Base-by-base conservation (phyloP, 108 stramenopile species). In the Cylindrotheca fusiformis region DNA sequence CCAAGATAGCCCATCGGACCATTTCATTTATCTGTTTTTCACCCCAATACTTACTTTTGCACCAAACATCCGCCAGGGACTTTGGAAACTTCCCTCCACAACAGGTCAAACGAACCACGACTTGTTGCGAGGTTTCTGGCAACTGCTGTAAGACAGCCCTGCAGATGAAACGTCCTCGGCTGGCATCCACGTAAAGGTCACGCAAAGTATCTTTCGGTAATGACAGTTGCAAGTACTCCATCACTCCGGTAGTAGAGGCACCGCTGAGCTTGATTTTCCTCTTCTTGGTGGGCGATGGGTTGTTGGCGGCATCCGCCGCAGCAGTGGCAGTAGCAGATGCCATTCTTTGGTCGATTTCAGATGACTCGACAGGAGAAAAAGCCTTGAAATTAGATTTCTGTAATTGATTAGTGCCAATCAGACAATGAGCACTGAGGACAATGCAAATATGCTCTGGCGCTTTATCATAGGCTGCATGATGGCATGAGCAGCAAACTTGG, bases 141-240 rank as follows among this genome's bases (percentile, higher is more conserved):
- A 85, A 52, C 24, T 67, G 67, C 52, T 85, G 84, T 26, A 82
- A 58, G 3, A 82, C 68, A 17, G 81, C 78, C 2, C 80, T 74
- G 47, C 77, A 81, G 2, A 80, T 78, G 53, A 55, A 80, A 0
- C 62, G 68, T n/a, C 80, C 84, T 44, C 84, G 57, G 12, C 23
- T 44, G 20, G 65, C 69, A 45, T 80, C 80, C n/a, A 48, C 20
- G 46, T 82, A 85, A 26, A 85, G 44, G 25, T 68, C 67, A 30
- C 67, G 52, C 27, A 85, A 62, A 0, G 64, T 22, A 18, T 49
- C 44, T 0, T 66, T 46, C 1, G 71, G 55, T 2, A 85, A 52
- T 19, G 51, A 45, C 6, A 48, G 55, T 23, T 64, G 68, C 2
- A 85, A 48, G 54, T 77, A 85, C 14, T 69, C 68, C 75, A 85